These are phyloP conservation scores for Ceriops decandra DNA, from an alignment of 345 rosid species.

Conservation along the genomic window DNA sequence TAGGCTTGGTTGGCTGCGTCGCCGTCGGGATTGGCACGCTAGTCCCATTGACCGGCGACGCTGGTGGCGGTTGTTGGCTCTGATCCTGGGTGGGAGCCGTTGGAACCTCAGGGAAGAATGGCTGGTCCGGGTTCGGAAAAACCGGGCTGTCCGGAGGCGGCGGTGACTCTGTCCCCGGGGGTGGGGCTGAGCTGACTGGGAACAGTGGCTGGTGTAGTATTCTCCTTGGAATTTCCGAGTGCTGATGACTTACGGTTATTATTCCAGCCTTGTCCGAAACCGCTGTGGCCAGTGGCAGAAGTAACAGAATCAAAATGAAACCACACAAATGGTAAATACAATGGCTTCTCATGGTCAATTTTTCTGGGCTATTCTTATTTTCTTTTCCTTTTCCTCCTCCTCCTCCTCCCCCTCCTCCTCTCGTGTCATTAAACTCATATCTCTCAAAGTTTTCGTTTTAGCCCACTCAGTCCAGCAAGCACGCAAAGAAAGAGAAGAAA, in stretches of 20 bases:
- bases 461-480: background rate
- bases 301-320: slow-evolving; percentile 21
- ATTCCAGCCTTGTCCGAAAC: slow-evolving; percentile 6
- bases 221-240: slow-evolving; percentile 40
- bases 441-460: background rate
- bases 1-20: slow-evolving; percentile 67
- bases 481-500: slow-evolving; percentile 16
- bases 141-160: slow-evolving; percentile 31
- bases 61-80: slow-evolving; percentile 39
- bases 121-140: slow-evolving; percentile 62
- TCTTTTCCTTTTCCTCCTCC: slow-evolving; percentile 7
- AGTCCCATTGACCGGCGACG: slow-evolving; percentile 48
- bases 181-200: slow-evolving; percentile 56
- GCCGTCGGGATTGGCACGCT: slow-evolving; percentile 54
- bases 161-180: slow-evolving; percentile 31
- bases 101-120: slow-evolving; percentile 88
- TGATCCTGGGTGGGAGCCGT: slow-evolving; percentile 45
- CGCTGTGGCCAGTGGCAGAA: background rate
- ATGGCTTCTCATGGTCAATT: slow-evolving; percentile 55
- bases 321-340: slow-evolving; percentile 9
- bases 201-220: slow-evolving; percentile 86
- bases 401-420: slow-evolving; percentile 19
- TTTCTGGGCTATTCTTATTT: slow-evolving; percentile 28
- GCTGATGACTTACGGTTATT: background rate
- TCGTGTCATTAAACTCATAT: slow-evolving; percentile 46